Evolutionary conservation across 441 rosid genomes (phyloP), one percentile per base, ranked within the genome.

Genomic region (Pelargonium citronellum): DNA sequence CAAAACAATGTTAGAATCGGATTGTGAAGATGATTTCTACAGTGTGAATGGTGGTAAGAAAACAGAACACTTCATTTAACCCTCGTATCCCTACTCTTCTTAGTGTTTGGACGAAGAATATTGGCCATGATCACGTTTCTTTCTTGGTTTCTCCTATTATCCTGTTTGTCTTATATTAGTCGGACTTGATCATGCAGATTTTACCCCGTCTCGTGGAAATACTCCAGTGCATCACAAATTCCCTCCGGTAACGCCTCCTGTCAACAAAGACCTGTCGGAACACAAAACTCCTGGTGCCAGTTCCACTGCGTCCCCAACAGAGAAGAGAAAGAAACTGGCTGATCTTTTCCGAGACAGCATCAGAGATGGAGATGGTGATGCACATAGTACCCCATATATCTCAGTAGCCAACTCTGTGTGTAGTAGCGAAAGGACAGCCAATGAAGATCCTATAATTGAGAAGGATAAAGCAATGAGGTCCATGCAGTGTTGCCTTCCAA

Each of bases 31-130:
- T 70, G 98, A 90, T 79, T 92, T 90, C 80, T 82, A 75, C 74
- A 95, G 99, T 72, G 98, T 95, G 64, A 87, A 80, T 68, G 99
- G 98, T 24, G 98, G 99, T 95, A 78, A 79, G 90, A 41, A 73
- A 61, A 13, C 37, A 47, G 24, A 58, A 20, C n/a, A 20, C 20
- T 58, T 9, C 7, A 39, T 39, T 39, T 1, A 4, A 39, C 43
- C 43, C 43, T 39, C 43, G 0, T 39, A 39, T 39, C 43, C 27
- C 10, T 6, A 43, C 16, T 64, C 64, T 39, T 41, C 27, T 7
- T n/a, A n/a, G 17, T 71, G 39, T 41, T 72, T 55, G 27, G 15
- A 66, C 57, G 43, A 22, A 55, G 15, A 63, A 51, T 43, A 62
- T 51, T 67, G 53, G 61, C 19, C 12, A 11, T 2, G 7, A 39